Percentiles rank a stretch among this genome's conserved stretches.
These are phyloP conservation scores for Malassezia japonica DNA, from an alignment of 1,284 basidiomycete species.

Conservation along the genomic window DNA sequence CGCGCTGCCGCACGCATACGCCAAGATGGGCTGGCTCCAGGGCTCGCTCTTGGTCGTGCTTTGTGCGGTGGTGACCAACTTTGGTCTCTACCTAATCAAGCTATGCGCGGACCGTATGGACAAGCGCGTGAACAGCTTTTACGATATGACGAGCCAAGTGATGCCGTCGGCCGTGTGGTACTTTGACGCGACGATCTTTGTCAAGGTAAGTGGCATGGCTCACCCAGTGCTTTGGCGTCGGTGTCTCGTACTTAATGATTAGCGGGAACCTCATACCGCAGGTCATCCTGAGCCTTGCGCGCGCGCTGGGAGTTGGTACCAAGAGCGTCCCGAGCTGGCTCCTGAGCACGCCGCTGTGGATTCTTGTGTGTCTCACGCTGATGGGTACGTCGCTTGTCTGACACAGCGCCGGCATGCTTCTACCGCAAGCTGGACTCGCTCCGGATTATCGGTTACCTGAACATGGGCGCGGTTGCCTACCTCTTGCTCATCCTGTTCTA, in stretches of 20 bases:
- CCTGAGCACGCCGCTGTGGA: constrained; percentile 52
- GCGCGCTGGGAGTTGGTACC: constrained; percentile 22
- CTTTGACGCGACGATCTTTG: constrained; percentile 86
- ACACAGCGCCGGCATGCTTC: constrained; percentile 66
- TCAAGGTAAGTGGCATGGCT: constrained; percentile 46
- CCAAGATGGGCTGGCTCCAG: constrained; percentile 51
- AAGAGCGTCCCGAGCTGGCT: constrained; percentile 29
- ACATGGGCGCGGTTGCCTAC: constrained; percentile 64
- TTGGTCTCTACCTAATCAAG: constrained; percentile 81
- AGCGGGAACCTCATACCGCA: constrained; percentile 65
- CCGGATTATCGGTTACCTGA: constrained; percentile 70
- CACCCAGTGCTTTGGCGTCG: constrained; percentile 61
- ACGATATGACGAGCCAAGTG: constrained; percentile 30
- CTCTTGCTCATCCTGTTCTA: constrained; percentile 47
- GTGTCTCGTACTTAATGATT: constrained; percentile 62
- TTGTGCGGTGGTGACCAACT: constrained; percentile 68
- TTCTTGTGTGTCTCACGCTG: constrained; percentile 69
- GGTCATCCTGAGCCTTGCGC: constrained; percentile 68
- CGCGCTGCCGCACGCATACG: constrained; percentile 49
- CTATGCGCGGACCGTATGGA: constrained; percentile 71
- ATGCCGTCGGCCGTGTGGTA: constrained; percentile 65
- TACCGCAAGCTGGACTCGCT: constrained; percentile 62
- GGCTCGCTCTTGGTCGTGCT: constrained; percentile 80
- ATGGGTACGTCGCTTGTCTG: constrained; percentile 57
- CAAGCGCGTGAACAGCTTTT: constrained; percentile 30